phyloP scores from a whole-genome alignment of 2,329 filamentous ascomycete species.

The Penicillium sp. region DNA sequence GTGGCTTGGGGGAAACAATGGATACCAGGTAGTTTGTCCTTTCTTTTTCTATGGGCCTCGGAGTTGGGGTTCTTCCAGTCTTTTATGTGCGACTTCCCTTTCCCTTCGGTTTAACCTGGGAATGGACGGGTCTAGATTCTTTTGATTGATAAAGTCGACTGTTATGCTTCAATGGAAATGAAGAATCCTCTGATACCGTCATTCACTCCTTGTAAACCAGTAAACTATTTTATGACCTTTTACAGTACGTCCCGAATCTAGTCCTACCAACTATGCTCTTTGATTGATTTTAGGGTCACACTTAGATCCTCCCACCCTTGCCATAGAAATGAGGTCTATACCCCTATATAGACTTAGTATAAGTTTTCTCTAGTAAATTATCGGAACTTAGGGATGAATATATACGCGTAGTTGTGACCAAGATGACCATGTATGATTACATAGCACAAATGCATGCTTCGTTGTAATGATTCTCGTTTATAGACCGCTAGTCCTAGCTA shows the following conservation, averaged over 20 bases:
- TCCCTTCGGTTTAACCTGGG: not conserved
- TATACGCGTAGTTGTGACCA: too few relatives aligned
- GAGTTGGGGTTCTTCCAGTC: not conserved
- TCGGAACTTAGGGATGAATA: too few relatives aligned
- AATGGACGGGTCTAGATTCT: not conserved
- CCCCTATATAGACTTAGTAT: too few relatives aligned
- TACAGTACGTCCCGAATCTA: too few relatives aligned
- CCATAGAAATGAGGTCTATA: too few relatives aligned
- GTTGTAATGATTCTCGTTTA: not conserved
- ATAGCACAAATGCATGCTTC: not conserved
- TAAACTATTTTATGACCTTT: not conserved
- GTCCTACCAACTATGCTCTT: too few relatives aligned
- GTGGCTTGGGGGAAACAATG: slow-evolving; percentile 4
- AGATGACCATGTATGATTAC: not conserved
- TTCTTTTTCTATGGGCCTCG: not conserved
- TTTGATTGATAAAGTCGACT: not conserved
- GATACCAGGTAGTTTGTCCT: slow-evolving; percentile 4
- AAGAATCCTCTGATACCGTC: not conserved
- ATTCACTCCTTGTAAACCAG: not conserved
- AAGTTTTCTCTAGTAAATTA: too few relatives aligned
- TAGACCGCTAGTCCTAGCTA: not conserved
- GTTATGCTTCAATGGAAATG: not conserved
- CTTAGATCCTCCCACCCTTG: too few relatives aligned
- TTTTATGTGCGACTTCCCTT: not conserved
- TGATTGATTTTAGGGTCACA: too few relatives aligned